Evolutionary conservation across 257 asterid species (phyloP).

Genomic region (Avicennia marina): DNA sequence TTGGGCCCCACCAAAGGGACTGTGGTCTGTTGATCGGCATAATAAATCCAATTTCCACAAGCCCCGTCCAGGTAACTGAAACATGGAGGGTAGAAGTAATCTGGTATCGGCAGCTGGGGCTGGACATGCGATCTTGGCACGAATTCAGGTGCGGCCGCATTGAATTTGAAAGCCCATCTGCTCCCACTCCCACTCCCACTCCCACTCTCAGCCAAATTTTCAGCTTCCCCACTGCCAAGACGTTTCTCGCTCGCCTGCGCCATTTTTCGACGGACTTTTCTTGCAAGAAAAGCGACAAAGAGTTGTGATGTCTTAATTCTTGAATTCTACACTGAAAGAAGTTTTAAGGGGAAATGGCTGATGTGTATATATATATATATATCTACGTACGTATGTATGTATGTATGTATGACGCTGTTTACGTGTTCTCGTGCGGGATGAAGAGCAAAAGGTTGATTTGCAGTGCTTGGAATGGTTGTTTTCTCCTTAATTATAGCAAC

Average conservation of each 20-base stretch:
- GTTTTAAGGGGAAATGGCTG: neutral
- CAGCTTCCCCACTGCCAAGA: neutral
- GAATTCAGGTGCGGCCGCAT: slow-evolving; percentile 89
- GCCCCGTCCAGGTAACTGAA: slow-evolving; percentile 48
- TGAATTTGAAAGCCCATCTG: slow-evolving; percentile 47
- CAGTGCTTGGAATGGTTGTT: slow-evolving; percentile 12
- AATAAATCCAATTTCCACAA: slow-evolving; percentile 35
- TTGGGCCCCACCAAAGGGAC: neutral
- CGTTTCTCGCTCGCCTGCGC: neutral
- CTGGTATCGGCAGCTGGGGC: slow-evolving; percentile 49
- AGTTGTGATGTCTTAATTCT: no score
- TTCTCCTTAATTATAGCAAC: slow-evolving; percentile 40
- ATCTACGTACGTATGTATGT: no score
- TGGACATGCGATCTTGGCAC: slow-evolving; percentile 41
- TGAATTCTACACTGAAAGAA: no score
- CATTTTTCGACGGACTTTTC: no score
- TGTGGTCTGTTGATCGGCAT: slow-evolving; percentile 14
- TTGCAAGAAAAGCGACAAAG: no score
- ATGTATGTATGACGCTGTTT: neutral
- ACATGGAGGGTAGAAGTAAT: slow-evolving; percentile 57
- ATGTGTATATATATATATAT: no score
- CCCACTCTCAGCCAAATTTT: neutral
- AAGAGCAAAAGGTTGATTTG: neutral
- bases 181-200: neutral
- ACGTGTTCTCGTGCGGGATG: neutral